Conservation (phyloP, 768 basidiomycete genomes). For the Kondoa malvinella region DNA sequence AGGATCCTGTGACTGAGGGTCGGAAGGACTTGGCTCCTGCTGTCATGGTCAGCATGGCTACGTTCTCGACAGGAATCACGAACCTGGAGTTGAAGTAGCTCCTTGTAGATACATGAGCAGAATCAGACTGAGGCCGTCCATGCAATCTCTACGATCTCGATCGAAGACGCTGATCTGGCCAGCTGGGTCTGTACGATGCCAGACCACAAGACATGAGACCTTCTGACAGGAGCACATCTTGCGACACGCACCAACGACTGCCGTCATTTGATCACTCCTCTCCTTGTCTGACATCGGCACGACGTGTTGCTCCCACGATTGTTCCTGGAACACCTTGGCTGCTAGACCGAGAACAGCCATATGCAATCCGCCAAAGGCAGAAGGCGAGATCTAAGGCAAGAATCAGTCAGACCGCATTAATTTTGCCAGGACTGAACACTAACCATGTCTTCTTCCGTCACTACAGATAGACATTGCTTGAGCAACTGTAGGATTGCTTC, state of each 20-base stretch:
- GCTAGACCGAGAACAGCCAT: conserved; percentile 57
- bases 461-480: conserved; percentile 48
- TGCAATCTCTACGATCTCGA: not conserved
- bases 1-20: not conserved
- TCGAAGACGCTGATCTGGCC: conserved; percentile 8
- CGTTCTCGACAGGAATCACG: not conserved
- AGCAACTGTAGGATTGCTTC: conserved; percentile 61
- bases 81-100: not conserved
- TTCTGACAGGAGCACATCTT: not conserved
- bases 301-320: conserved; percentile 40
- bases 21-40: not conserved
- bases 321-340: conserved; percentile 49
- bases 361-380: conserved; percentile 75
- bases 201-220: not conserved
- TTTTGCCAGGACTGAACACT: conserved; percentile 29
- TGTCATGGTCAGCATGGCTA: not conserved
- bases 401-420: conserved; percentile 40
- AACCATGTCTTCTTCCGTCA: conserved; percentile 64
- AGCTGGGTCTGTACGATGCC: conserved; percentile 1
- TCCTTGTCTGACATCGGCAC: conserved; percentile 49
- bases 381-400: conserved; percentile 28
- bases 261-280: conserved; percentile 45
- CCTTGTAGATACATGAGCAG: conserved; percentile 4
- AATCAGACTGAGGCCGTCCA: conserved; percentile 1
- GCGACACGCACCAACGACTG: conserved; percentile 43